Evolutionary conservation across 495 filamentous ascomycete species (phyloP).

Genomic region (Sporormia fimetaria): DNA sequence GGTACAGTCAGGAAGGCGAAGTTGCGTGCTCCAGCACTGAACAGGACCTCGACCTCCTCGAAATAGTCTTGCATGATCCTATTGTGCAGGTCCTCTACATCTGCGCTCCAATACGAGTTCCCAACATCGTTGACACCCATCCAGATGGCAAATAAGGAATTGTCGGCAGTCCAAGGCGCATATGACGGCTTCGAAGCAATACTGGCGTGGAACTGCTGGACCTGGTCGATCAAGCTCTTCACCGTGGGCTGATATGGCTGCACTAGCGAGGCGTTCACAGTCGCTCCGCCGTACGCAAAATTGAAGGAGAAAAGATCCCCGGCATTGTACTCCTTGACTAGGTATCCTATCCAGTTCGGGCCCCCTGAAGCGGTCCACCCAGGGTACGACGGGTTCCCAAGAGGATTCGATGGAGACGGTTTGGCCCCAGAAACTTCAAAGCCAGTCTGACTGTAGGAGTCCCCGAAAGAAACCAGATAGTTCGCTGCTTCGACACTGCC

Average conservation of each 20-base stretch:
- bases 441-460: slow-evolving; percentile 21
- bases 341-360: slow-evolving; percentile 22
- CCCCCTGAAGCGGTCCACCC: slow-evolving; percentile 22
- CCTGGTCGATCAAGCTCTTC: slow-evolving; percentile 21
- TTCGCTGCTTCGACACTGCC: not conserved
- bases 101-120: slow-evolving; percentile 5
- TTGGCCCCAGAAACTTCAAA: slow-evolving; percentile 14
- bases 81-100: slow-evolving; percentile 1
- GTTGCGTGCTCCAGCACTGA: slow-evolving; percentile 12
- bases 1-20: slow-evolving; percentile 21
- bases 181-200: slow-evolving; percentile 14
- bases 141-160: slow-evolving; percentile 15
- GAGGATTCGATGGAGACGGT: slow-evolving; percentile 13
- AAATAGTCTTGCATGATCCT: slow-evolving; percentile 20
- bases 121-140: slow-evolving; percentile 25
- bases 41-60: slow-evolving; percentile 14
- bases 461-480: slow-evolving; percentile 6
- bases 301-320: slow-evolving; percentile 12
- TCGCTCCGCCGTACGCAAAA: slow-evolving; percentile 25
- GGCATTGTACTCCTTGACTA: slow-evolving; percentile 10
- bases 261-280: slow-evolving; percentile 9
- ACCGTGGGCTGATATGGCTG: slow-evolving; percentile 10
- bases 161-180: slow-evolving; percentile 14
- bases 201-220: slow-evolving; percentile 13
- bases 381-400: slow-evolving; percentile 23